Evolutionary conservation across 148 eudicot genomes (phyloP).

Genomic region (Rheum nobile): DNA sequence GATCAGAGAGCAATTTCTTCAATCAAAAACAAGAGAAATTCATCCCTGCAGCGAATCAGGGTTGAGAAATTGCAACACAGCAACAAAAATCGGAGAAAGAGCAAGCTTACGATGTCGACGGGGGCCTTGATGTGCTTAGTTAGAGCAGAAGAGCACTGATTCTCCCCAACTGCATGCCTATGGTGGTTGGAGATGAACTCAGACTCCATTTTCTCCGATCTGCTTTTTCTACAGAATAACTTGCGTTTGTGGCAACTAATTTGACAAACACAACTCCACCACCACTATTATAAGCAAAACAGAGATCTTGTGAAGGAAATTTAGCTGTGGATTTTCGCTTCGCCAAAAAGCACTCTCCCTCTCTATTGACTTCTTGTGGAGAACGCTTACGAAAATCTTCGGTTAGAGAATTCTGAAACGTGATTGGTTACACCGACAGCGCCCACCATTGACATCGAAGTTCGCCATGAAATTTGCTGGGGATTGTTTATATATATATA

Average conservation of each 20-base stretch:
- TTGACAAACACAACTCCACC: background rate
- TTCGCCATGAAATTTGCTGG: too few species aligned
- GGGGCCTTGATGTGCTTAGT: conserved; percentile 60
- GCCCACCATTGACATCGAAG: too few species aligned
- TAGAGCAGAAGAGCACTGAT: conserved; percentile 64
- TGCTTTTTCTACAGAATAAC: background rate
- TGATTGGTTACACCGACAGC: too few species aligned
- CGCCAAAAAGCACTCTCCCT: background rate
- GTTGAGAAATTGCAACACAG: background rate
- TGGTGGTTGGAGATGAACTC: conserved; percentile 45
- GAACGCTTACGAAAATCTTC: background rate
- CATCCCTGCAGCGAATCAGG: background rate
- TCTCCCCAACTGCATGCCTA: conserved; percentile 23
- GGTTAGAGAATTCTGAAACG: too few species aligned
- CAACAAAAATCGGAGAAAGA: background rate
- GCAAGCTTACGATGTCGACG: conserved; percentile 37
- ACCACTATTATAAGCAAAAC: background rate
- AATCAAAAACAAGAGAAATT: too few species aligned
- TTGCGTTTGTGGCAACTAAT: background rate
- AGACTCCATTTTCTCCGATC: conserved; percentile 25
- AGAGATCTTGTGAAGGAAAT: too few species aligned
- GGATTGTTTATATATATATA: too few species aligned
- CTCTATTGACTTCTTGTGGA: background rate
- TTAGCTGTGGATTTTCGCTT: background rate
- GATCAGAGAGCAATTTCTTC: background rate